Evolutionary conservation across 441 rosid species (phyloP).

Genomic region (Macaranga tanarius): DNA sequence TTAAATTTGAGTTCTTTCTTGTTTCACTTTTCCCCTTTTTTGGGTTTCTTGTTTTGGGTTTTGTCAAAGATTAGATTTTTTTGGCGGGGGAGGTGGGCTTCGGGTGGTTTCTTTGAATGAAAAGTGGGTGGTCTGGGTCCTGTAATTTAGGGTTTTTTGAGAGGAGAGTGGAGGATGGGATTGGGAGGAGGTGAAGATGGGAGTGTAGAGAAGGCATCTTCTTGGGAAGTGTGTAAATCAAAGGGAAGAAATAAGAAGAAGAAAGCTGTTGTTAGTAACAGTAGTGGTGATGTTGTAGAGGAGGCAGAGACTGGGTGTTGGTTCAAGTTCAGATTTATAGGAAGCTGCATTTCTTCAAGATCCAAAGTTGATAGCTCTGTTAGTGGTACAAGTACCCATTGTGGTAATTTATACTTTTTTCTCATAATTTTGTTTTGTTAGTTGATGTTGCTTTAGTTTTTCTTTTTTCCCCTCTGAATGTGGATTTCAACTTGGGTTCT

Average conservation of each 20-base stretch:
- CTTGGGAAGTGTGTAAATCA: conserved; percentile 42
- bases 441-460: conserved; percentile 3
- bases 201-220: conserved; percentile 29
- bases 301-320: conserved; percentile 65
- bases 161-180: conserved; percentile 37
- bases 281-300: conserved; percentile 24
- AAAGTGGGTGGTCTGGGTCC: conserved; percentile 30
- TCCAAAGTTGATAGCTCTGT: conserved; percentile 90
- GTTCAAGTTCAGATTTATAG: conserved; percentile 68
- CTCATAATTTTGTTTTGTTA: conserved; percentile 5
- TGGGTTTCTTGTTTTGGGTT: conserved; percentile 3
- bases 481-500: background rate
- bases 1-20: background rate
- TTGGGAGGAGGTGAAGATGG: conserved; percentile 40
- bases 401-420: conserved; percentile 45
- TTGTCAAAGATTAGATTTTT: conserved; percentile 1
- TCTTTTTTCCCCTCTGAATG: background rate
- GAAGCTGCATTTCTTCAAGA: conserved; percentile 86
- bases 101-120: conserved; percentile 31
- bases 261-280: conserved; percentile 27
- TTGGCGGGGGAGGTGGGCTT: conserved; percentile 25
- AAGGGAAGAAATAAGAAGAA: conserved; percentile 57
- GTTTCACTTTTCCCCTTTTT: background rate
- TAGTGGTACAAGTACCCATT: conserved; percentile 59
- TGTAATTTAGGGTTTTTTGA: conserved; percentile 34